Evolutionary conservation across 495 filamentous ascomycete species (phyloP), one percentile per base, ranked within the genome.

Genomic region (Hypoxylon fuscum): DNA sequence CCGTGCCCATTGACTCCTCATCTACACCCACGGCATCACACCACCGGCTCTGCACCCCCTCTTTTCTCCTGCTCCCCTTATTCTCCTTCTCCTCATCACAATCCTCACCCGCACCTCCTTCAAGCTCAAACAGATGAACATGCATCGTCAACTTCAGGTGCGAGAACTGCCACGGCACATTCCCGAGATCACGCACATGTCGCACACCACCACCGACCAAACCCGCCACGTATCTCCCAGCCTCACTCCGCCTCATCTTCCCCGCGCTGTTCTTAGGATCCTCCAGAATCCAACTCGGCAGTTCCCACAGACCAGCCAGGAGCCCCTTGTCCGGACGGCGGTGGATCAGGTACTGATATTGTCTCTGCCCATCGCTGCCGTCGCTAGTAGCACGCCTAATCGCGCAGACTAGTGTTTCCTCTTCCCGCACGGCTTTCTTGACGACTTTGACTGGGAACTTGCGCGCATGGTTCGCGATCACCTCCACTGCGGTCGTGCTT

Each of bases 131-230:
- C 0, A 77, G 43, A 17, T 79, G 75, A 11, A 80, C 79, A 57
- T 79, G 74, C 79, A 81, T 81, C 18, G 64, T 70, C 37, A 79
- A 35, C 69, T 73, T 79, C 1, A 81, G 57, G 38, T 81, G 79
- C 1, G 79, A 80, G 59, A 80, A 81, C 0, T 72, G 49, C 79
- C 79, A 81, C 0, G 77, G 77, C 12, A 80, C 72, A 9, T 57
- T 74, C 4, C 72, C 79, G 14, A 80, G 35, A 31, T 77, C 74
- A 7, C 68, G 60, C 5, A 70, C 55, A 50, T 73, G 55, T 15
- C 53, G 72, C 34, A 69, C 27, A 38, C 14, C 41, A 17, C 6
- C 18, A 2, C 40, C 23, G 6, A 68, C 17, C 15, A 77, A 11
- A 0, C 42, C 44, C 3, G 48, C 23, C 7, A 69, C 76, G n/a